A percentile compares a stretch with the other conserved stretches of the same genome.
phyloP scores from a whole-genome alignment of 768 basidiomycete species.

The Cytidiella melzeri region DNA sequence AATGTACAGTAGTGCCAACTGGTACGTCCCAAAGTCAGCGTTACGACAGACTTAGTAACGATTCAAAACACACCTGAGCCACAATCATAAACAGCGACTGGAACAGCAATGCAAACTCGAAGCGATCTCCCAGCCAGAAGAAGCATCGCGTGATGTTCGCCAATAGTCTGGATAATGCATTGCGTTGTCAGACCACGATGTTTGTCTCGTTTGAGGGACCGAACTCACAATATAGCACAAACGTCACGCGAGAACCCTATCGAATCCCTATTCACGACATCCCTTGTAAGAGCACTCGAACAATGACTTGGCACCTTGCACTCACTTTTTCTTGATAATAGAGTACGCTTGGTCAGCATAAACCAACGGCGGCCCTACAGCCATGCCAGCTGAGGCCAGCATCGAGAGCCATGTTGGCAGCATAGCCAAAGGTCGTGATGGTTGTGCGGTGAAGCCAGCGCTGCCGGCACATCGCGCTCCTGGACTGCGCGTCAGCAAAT shows the following conservation, averaged over 20 bases:
- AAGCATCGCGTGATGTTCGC: constrained; percentile 88
- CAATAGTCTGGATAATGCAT: constrained; percentile 44
- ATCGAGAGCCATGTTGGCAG: constrained; percentile 60
- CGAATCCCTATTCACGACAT: constrained; percentile 49
- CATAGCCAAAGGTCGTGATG: constrained; percentile 20
- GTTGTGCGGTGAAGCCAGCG: background rate
- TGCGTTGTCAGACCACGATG: too few relatives aligned
- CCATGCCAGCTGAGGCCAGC: constrained; percentile 73
- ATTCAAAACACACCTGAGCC: constrained; percentile 52
- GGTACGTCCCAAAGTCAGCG: constrained; percentile 10
- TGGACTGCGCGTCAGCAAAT: too few relatives aligned
- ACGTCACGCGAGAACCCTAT: constrained; percentile 85
- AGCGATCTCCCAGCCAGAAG: constrained; percentile 81
- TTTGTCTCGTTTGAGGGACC: too few relatives aligned
- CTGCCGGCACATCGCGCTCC: too few relatives aligned
- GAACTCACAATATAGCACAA: constrained; percentile 72
- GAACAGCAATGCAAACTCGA: constrained; percentile 70
- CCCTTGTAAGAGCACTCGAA: constrained; percentile 2
- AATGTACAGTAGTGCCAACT: constrained; percentile 78
- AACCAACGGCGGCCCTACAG: constrained; percentile 76
- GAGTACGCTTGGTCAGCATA: constrained; percentile 80
- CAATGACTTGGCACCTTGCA: constrained; percentile 6
- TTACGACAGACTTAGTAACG: background rate
- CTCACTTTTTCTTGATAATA: constrained; percentile 72
- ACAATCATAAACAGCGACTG: constrained; percentile 84